Percentiles rank a stretch among this genome's conserved stretches.
Evolutionary conservation across 2,329 filamentous ascomycete species (phyloP).

Genomic region (Ceratocystis albifundus): DNA sequence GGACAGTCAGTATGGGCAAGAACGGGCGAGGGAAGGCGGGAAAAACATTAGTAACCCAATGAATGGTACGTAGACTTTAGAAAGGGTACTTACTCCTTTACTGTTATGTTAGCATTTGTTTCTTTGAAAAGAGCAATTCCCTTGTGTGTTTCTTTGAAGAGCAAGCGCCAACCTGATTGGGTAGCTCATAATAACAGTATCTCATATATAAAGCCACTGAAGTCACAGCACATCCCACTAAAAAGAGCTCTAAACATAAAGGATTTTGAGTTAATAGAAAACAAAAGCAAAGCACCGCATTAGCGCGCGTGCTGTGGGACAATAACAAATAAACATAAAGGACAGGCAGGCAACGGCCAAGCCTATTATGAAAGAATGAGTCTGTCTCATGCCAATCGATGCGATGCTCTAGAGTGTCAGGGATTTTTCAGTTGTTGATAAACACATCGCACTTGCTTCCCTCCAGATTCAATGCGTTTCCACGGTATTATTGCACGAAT

Average conservation of each 20-base stretch:
- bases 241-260: not conserved
- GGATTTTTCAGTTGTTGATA: not conserved
- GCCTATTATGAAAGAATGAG: slow-evolving; percentile 6
- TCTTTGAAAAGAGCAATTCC: not conserved
- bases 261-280: not conserved
- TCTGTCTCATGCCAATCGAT: not conserved
- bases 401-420: not conserved
- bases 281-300: not conserved
- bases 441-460: not conserved
- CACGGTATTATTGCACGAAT: not conserved
- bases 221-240: not conserved
- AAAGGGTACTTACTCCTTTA: not conserved
- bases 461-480: not conserved
- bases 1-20: not conserved
- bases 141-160: not conserved
- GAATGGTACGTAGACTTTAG: not conserved
- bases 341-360: too few relatives aligned
- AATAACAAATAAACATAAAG: not conserved
- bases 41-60: not conserved
- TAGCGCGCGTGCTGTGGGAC: not conserved
- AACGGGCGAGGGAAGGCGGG: not conserved
- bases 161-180: not conserved
- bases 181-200: not conserved
- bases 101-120: not conserved
- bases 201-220: not conserved